Evolutionary conservation across 441 rosid genomes (phyloP), one percentile per base, ranked within the genome.

Genomic region (Rhodomyrtus psidioides): DNA sequence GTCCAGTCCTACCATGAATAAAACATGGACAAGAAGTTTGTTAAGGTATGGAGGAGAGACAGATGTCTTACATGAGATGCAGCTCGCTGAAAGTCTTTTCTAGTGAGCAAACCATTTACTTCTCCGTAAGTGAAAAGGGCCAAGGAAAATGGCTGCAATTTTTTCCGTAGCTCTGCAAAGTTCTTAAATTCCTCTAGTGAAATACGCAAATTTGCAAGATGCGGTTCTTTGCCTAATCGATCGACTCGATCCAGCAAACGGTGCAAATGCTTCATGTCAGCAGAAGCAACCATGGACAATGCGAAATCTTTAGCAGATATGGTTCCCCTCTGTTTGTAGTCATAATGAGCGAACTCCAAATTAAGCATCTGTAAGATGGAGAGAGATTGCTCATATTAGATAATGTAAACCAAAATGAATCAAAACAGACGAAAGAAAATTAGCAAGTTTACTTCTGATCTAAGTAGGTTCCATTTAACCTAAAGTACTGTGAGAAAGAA

Each of bases 271-370:
- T 90, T 91, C 85, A 95, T 92, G 83, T 94, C 97, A 84, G 99
- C 99, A 44, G 97, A 93, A 87, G 99, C 98, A 87, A 97, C 98
- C 92, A 95, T 87, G 51, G 98, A 95, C 85, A 95, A 85, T 14
- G 98, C 99, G 85, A 97, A 96, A 91, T 97, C 99, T 87, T 92
- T 91, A 16, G 94, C 99, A 83, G 98, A 93, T 89, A 95, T 94
- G 21, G 90, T 94, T 82, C 94, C 94, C 34, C 90, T 89, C 83
- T 75, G 86, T 86, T 91, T 92, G 87, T 91, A 93, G 89, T 97
- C 99, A 89, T 97, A 95, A 89, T 97, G 98, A 44, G 92, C 91
- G 90, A 97, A 97, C 90, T 97, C 99, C 92, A 97, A 86, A 55
- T 89, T 90, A 82, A 94, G 83, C 86, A 97, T 93, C 99, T 97